These are phyloP conservation scores for Vickermania ingenoplastis DNA, from an alignment of 208 protist species.

Conservation along the genomic window DNA sequence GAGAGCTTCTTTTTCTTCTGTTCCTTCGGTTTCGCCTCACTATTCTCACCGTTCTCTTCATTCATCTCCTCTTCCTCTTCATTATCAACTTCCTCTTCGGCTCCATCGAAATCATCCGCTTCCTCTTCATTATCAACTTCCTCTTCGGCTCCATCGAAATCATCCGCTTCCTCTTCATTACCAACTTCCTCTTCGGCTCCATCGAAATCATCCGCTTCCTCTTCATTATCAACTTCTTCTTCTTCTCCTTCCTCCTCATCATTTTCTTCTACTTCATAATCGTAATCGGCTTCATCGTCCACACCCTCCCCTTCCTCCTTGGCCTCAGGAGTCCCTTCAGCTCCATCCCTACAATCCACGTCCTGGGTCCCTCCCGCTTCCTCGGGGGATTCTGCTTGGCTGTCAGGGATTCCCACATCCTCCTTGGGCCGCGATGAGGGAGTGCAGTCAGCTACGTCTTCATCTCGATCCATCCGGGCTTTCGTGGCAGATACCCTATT, in stretches of 20 bases:
- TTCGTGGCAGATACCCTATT: too few species aligned
- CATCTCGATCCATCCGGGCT: too few species aligned
- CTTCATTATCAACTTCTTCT: neutral
- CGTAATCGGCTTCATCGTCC: neutral
- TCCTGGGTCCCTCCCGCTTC: too few species aligned
- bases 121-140: constrained; percentile 7
- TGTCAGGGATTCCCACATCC: too few species aligned
- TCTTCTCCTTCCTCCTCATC: neutral
- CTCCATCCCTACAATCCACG: too few species aligned
- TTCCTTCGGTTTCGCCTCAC: constrained; percentile 13
- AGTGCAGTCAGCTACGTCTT: too few species aligned
- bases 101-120: constrained; percentile 8
- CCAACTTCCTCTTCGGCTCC: neutral
- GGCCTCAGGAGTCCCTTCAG: too few species aligned
- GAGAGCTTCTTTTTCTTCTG: constrained; percentile 8
- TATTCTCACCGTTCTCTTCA: constrained; percentile 20
- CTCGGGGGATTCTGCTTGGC: too few species aligned
- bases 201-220: constrained; percentile 1
- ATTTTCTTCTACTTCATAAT: neutral
- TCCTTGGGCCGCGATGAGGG: too few species aligned
- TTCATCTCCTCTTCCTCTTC: constrained; percentile 12
- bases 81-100: constrained; percentile 9
- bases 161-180: constrained; percentile 5
- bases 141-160: constrained; percentile 10
- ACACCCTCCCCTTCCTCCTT: neutral